phyloP scores from a whole-genome alignment of 2,329 filamentous ascomycete genomes.

The Sporothrix protearum region DNA sequence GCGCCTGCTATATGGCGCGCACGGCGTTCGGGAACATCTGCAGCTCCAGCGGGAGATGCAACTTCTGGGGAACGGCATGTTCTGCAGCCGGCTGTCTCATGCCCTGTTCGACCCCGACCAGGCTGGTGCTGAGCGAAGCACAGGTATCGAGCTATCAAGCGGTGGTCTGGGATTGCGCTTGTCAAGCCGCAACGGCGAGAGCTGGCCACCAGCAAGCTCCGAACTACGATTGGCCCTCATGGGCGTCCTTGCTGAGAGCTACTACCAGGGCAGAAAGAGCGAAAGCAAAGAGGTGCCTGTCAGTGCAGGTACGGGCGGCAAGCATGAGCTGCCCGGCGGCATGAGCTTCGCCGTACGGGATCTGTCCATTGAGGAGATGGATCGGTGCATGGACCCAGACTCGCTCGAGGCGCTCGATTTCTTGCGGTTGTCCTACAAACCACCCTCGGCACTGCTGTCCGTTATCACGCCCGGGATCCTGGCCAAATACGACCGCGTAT shows the following conservation, averaged over 20 bases:
- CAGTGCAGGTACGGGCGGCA: conserved; percentile 13
- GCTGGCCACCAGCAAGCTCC: conserved; percentile 90
- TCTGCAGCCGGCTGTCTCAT: conserved; percentile 73
- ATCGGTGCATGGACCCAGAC: conserved; percentile 76
- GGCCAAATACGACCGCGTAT: conserved; percentile 79
- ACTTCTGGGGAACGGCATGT: conserved; percentile 78
- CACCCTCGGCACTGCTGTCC: conserved; percentile 65
- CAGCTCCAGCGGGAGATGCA: conserved; percentile 75
- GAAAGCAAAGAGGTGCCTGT: neutral
- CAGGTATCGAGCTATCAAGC: conserved; percentile 64
- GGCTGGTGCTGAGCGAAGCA: conserved; percentile 69
- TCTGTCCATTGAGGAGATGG: conserved; percentile 72
- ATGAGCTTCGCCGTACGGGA: conserved; percentile 83
- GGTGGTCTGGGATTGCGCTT: conserved; percentile 79
- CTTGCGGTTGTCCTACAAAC: conserved; percentile 77
- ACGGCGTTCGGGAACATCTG: conserved; percentile 69
- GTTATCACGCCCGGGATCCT: conserved; percentile 70
- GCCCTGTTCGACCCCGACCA: conserved; percentile 82
- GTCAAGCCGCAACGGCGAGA: conserved; percentile 62
- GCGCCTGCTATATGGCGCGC: conserved; percentile 67
- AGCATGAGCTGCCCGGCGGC: conserved; percentile 58
- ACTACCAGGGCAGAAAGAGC: conserved; percentile 35
- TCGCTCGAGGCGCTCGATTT: conserved; percentile 91
- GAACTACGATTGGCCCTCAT: conserved; percentile 87
- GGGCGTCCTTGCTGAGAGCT: conserved; percentile 76